Conservation (phyloP, 73 alveolate species). For the Paramecium primaurelia region DNA sequence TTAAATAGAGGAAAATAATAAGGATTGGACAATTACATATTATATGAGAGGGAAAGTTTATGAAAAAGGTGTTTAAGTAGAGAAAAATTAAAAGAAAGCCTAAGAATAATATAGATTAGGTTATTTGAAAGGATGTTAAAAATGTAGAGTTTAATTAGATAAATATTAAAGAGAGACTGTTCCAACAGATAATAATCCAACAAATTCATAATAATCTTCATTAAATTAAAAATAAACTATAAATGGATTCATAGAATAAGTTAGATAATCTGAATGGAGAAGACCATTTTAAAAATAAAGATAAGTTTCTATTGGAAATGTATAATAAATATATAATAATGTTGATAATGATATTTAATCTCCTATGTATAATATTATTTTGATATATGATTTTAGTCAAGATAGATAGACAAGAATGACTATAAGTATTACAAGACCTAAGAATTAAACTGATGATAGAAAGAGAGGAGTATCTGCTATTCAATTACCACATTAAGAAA, state of each 20-base stretch:
- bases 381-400: background rate
- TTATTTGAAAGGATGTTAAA: background rate
- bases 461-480: background rate
- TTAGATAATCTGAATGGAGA: background rate
- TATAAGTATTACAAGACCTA: conserved; percentile 6
- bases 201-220: background rate
- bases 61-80: background rate
- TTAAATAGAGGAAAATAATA: background rate
- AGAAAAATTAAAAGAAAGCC: background rate
- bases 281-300: background rate
- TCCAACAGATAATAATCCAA: background rate
- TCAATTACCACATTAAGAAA: background rate
- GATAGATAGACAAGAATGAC: conserved; percentile 5
- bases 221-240: background rate
- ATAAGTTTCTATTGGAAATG: background rate
- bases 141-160: background rate
- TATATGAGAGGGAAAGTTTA: conserved; percentile 1
- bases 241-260: background rate
- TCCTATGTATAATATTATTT: background rate
- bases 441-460: background rate
- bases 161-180: background rate
- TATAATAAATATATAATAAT: background rate
- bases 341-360: background rate
- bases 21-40: background rate
- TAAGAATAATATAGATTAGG: conserved; percentile 5